Evolutionary conservation across 2,329 filamentous ascomycete genomes (phyloP), one percentile per base, ranked within the genome.

Genomic region (Alternaria triticina): DNA sequence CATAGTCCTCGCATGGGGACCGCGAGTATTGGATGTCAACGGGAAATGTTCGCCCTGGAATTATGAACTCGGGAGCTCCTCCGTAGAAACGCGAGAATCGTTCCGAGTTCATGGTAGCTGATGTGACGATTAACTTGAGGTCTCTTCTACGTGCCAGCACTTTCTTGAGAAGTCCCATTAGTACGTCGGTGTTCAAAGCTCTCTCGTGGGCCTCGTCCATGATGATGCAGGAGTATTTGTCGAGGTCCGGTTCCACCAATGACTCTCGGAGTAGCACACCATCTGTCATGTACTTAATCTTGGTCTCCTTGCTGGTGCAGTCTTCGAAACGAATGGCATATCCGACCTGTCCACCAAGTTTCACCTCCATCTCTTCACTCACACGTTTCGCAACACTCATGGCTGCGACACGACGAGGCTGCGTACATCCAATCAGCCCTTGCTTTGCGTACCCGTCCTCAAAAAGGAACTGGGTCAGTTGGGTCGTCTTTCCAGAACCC

Each of bases 331-430:
- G 94, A 77, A 99, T 99, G 1, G 96, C 94, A 79, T 99, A 99
- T 28, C 96, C 96, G 40, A 99, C 96, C 0, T 90, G 87, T 60
- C 91, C 90, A 52, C 96, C 96, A 10, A 99, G 84, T 60, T 90
- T 90, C 47, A 97, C 94, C 71, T 97, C 92, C 96, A 99, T 99
- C 82, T 99, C 96, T 82, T 99, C 96, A 61, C 93, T 93, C 43
- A 99, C 96, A 84, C 96, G 94, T 80, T 98, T 98, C 2, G 96
- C 96, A 27, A 99, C 96, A 82, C 94, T 97, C 96, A 99, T 99
- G 22, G 96, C 96, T 23, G 96, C 96, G 33, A 99, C 96, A 85
- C 96, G 92, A 73, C 96, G 89, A 56, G 96, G 96, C 72, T 99
- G 96, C 1, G 96, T 99, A 77, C 96, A 99, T 5, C 94, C 95